These are phyloP conservation scores for Ogataea haglerorum DNA, from an alignment of 805 yeast genomes.

Conservation along the genomic window DNA sequence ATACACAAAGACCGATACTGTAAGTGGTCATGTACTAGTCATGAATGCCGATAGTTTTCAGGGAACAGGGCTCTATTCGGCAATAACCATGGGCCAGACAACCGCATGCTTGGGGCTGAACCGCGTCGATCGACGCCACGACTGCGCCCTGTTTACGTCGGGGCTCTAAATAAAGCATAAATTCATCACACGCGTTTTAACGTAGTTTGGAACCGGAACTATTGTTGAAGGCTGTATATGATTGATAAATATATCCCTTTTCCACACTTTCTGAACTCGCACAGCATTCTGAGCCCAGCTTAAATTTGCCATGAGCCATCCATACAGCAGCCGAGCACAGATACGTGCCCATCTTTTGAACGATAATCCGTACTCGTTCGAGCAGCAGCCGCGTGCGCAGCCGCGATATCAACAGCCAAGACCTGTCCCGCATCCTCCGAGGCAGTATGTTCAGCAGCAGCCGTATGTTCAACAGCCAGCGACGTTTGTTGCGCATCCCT, in stretches of 20 bases:
- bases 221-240: constrained; percentile 3
- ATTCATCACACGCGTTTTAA: constrained; percentile 6
- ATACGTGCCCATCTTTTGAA: constrained; percentile 25
- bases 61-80: neutral
- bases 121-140: constrained; percentile 6
- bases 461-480: constrained; percentile 1
- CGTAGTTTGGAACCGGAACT: constrained; percentile 2
- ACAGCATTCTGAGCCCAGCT: neutral
- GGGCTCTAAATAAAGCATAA: neutral
- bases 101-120: neutral
- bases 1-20: too few relatives aligned
- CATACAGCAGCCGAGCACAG: constrained; percentile 22
- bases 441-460: constrained; percentile 1
- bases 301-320: constrained; percentile 14
- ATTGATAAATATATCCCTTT: neutral
- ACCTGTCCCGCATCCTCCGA: neutral
- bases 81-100: neutral
- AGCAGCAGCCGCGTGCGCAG: constrained; percentile 2
- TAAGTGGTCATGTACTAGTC: too few relatives aligned
- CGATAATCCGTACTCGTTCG: constrained; percentile 11
- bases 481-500: constrained; percentile 11
- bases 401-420: constrained; percentile 1
- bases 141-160: constrained; percentile 2
- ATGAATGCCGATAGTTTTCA: too few relatives aligned
- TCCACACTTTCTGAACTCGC: neutral